These are phyloP conservation scores for Penicillium coffeae DNA, from an alignment of 495 filamentous ascomycete species.

Conservation along the genomic window DNA sequence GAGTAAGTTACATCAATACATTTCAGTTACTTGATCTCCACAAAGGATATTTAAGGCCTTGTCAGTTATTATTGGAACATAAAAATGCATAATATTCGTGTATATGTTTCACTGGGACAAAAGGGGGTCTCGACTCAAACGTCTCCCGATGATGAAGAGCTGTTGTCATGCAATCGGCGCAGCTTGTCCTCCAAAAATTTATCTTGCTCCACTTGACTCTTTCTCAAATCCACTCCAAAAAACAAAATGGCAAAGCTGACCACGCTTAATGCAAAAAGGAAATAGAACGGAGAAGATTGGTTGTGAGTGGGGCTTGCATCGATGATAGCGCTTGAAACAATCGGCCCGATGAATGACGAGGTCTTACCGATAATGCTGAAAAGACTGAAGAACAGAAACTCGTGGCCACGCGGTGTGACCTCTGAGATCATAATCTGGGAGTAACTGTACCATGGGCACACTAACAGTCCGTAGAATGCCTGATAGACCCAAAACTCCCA, in stretches of 20 bases:
- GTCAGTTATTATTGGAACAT: no score
- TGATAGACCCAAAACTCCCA: slow-evolving; percentile 66
- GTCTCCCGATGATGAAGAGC: background rate
- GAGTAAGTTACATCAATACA: no score
- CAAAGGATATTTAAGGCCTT: no score
- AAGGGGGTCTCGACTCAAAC: background rate
- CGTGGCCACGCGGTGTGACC: slow-evolving; percentile 60
- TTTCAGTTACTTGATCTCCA: no score
- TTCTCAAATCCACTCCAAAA: slow-evolving; percentile 53
- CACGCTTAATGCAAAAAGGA: slow-evolving; percentile 54
- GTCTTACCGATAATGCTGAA: slow-evolving; percentile 66
- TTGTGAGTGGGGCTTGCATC: slow-evolving; percentile 53
- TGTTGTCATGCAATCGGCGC: slow-evolving; percentile 6
- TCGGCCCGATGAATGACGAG: slow-evolving; percentile 58
- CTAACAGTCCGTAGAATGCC: slow-evolving; percentile 59
- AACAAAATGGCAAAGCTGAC: slow-evolving; percentile 50
- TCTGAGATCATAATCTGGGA: slow-evolving; percentile 66
- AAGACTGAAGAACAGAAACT: slow-evolving; percentile 64
- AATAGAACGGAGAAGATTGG: slow-evolving; percentile 59
- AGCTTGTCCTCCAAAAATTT: slow-evolving; percentile 21
- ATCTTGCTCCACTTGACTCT: slow-evolving; percentile 56
- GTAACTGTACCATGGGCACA: slow-evolving; percentile 68
- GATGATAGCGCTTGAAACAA: slow-evolving; percentile 64
- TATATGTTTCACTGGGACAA: background rate
- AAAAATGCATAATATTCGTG: background rate